Evolutionary conservation across 1,284 basidiomycete species (phyloP).

Genomic region (Papiliotrema nemorosa): DNA sequence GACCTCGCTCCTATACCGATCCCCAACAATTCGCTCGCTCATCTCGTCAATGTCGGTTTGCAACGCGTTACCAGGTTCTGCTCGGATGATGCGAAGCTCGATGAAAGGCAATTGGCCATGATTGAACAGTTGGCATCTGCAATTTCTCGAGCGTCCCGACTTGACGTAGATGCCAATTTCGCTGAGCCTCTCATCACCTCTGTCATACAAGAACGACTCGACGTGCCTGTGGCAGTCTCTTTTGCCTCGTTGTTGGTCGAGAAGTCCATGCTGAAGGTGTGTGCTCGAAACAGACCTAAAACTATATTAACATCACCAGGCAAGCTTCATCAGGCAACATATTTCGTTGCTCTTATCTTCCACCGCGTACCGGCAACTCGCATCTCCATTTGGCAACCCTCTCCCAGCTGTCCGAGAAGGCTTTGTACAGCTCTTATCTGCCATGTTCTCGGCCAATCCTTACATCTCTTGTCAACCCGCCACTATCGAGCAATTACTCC

Average conservation of each 20-base stretch:
- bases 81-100: conserved; percentile 10
- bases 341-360: conserved; percentile 30
- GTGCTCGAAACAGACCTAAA: conserved; percentile 7
- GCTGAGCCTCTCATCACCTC: conserved; percentile 71
- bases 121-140: conserved; percentile 3
- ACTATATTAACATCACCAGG: conserved; percentile 11
- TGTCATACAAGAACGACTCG: conserved; percentile 61
- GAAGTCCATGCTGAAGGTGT: conserved; percentile 49
- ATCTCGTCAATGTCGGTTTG: conserved; percentile 16
- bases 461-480: conserved; percentile 75
- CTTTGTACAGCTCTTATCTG: conserved; percentile 58
- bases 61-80: conserved; percentile 13
- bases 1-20: not conserved
- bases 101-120: conserved; percentile 6
- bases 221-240: conserved; percentile 51
- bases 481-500: conserved; percentile 70
- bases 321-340: conserved; percentile 40
- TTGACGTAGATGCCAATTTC: conserved; percentile 57
- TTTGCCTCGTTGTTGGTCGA: conserved; percentile 54
- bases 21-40: not conserved
- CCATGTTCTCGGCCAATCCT: conserved; percentile 69
- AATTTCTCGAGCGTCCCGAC: not conserved
- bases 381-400: conserved; percentile 56
- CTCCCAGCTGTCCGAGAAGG: conserved; percentile 58
- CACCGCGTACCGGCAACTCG: conserved; percentile 52